These are phyloP conservation scores for Prunus yedoensis DNA, from an alignment of 331 rosid species.

Conservation along the genomic window DNA sequence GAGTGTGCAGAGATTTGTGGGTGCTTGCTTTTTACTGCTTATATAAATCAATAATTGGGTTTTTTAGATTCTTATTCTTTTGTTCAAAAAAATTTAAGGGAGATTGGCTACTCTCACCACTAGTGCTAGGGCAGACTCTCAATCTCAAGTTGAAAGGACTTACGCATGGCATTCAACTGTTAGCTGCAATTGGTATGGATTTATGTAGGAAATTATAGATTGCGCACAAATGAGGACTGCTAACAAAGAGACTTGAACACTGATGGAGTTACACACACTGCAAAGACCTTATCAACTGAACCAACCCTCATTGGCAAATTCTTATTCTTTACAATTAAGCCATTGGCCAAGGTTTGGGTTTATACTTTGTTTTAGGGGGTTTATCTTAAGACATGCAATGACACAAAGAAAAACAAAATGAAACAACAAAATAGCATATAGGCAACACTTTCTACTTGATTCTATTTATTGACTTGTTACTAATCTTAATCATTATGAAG, in stretches of 20 bases:
- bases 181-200: no score
- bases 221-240: rapidly evolving
- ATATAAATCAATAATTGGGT: no score
- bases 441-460: neutral
- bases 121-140: no score
- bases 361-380: neutral
- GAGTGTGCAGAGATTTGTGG: neutral
- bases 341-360: neutral
- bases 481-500: neutral
- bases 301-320: no score
- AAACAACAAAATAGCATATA: neutral
- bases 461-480: neutral
- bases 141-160: no score
- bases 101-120: no score
- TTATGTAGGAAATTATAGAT: rapidly evolving
- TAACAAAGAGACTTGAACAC: rapidly evolving
- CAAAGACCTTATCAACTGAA: no score
- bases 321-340: no score
- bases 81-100: no score
- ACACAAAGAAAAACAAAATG: slow-evolving; percentile 2
- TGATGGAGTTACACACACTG: rapidly evolving
- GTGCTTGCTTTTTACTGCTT: no score
- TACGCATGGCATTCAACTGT: no score
- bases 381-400: neutral
- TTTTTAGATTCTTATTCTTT: no score